Evolutionary conservation across 2,329 filamentous ascomycete genomes (phyloP).

Genomic region (Dactylellina haptotyla): DNA sequence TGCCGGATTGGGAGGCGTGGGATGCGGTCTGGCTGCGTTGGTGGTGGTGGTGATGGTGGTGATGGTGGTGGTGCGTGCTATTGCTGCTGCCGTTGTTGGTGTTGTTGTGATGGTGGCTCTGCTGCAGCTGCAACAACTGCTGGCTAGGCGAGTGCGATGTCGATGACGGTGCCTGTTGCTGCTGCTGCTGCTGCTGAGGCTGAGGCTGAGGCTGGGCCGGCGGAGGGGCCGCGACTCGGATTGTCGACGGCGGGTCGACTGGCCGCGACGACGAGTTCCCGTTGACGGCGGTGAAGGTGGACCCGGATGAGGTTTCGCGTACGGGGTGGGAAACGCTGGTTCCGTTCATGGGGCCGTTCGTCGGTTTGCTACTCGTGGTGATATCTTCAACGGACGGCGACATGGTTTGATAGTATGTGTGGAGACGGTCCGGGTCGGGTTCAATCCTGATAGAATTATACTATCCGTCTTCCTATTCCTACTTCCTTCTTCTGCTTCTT

Average conservation of each 20-base stretch:
- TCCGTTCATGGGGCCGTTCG: slow-evolving; percentile 47
- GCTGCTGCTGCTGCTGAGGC: neutral
- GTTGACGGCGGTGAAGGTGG: slow-evolving; percentile 52
- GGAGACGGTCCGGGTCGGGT: slow-evolving; percentile 3
- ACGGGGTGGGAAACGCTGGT: slow-evolving; percentile 30
- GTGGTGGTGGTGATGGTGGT: slow-evolving; percentile 18
- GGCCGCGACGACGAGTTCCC: slow-evolving; percentile 42
- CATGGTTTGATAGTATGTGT: slow-evolving; percentile 18
- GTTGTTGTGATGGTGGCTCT: slow-evolving; percentile 24
- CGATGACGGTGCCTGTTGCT: neutral
- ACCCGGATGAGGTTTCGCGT: slow-evolving; percentile 39
- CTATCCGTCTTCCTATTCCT: neutral
- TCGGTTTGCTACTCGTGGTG: slow-evolving; percentile 31
- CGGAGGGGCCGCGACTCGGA: slow-evolving; percentile 35
- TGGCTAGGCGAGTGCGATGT: slow-evolving; percentile 32
- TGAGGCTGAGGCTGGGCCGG: slow-evolving; percentile 6
- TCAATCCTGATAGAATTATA: neutral
- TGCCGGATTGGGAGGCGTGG: slow-evolving; percentile 50
- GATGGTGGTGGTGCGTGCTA: slow-evolving; percentile 13
- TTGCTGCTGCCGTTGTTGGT: slow-evolving; percentile 9
- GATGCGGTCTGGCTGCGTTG: slow-evolving; percentile 52
- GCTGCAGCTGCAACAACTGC: slow-evolving; percentile 23
- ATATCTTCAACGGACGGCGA: slow-evolving; percentile 45
- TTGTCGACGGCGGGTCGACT: slow-evolving; percentile 19
- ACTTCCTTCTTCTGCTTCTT: slow-evolving; percentile 1